phyloP scores from a whole-genome alignment of 1,284 basidiomycete genomes.

The Trametes sp. region DNA sequence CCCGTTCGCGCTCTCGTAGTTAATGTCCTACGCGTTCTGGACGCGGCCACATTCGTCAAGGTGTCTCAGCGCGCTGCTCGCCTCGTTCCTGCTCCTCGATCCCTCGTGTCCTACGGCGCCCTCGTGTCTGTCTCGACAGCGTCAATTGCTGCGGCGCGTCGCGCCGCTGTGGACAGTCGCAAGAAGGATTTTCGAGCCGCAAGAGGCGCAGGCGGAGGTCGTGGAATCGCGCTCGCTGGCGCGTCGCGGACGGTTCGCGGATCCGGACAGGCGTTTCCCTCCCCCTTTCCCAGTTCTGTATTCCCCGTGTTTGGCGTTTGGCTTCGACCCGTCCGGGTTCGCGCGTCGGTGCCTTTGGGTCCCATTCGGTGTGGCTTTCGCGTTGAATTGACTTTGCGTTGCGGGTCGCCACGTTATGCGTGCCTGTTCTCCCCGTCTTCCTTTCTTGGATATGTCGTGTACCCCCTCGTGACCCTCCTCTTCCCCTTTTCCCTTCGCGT shows the following conservation, averaged over 20 bases:
- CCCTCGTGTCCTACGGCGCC: background rate
- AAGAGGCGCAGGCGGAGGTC: background rate
- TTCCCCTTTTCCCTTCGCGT: background rate
- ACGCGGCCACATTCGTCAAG: background rate
- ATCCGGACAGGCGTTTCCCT: slow-evolving; percentile 1
- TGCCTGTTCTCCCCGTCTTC: background rate
- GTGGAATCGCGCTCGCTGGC: background rate
- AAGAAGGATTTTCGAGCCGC: background rate
- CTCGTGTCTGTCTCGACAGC: background rate
- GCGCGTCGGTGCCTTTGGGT: background rate
- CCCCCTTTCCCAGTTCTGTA: background rate
- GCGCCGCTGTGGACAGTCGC: background rate
- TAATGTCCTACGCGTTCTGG: background rate
- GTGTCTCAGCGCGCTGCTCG: background rate
- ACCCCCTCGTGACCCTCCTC: background rate
- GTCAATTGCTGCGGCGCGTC: too few species aligned
- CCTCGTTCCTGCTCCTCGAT: background rate
- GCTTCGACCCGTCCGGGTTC: background rate
- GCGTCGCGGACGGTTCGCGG: slow-evolving; percentile 9
- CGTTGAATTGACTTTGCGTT: slow-evolving; percentile 1
- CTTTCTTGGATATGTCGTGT: background rate
- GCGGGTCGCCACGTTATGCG: slow-evolving; percentile 3
- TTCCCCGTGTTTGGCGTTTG: slow-evolving; percentile 6
- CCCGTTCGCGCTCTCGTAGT: background rate
- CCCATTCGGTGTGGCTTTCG: background rate